Base-by-base conservation (phyloP, 805 yeast species). In the Vanderwaltozyma yarrowii region DNA sequence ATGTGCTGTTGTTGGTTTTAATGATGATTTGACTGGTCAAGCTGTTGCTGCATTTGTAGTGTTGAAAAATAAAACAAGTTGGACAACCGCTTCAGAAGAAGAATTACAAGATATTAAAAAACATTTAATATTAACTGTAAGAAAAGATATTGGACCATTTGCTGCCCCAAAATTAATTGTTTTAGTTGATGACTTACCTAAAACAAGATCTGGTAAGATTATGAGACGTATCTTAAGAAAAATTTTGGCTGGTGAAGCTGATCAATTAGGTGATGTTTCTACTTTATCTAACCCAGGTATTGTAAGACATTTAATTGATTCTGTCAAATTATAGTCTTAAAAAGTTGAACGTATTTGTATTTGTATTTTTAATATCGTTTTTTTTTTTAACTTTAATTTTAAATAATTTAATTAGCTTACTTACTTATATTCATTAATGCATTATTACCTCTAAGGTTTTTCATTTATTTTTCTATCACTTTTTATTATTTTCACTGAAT, bases 201-300 rank as follows among this genome's bases (percentile, higher is more conserved):
- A 81, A 71, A 81, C 92, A 11, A 76, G 92, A 68, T 79, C 87
- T 4, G 92, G 92, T 56, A 81, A 81, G 67, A 81, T 81, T 50
- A 81, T 81, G 92, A 77, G 92, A 73, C 73, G 92, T 67, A 80
- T 81, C 54, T 70, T 81, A 61, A 74, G 92, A 66, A 81, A 81
- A 67, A 69, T 81, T 43, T 66, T 79, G 35, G 79, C 86, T 34
- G 70, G 76, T 46, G 89, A 81, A 63, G 81, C 80, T 45, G 88
- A 81, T 56, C 86, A 79, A 64, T 68, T 81, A 54, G 92, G 92
- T 46, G 92, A 81, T 65, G 74, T 78, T 44, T 68, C 85, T 27
- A 81, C 92, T 13, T 71, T 81, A 56, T 76, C 87, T 35, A 81
- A 82, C 58, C 89, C 92, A 17, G 76, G 72, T 43, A 72, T 80